Percentiles rank a stretch among this genome's conserved stretches.
Evolutionary conservation across 2,329 filamentous ascomycete species (phyloP).

Genomic region (Fusarium burgessii): DNA sequence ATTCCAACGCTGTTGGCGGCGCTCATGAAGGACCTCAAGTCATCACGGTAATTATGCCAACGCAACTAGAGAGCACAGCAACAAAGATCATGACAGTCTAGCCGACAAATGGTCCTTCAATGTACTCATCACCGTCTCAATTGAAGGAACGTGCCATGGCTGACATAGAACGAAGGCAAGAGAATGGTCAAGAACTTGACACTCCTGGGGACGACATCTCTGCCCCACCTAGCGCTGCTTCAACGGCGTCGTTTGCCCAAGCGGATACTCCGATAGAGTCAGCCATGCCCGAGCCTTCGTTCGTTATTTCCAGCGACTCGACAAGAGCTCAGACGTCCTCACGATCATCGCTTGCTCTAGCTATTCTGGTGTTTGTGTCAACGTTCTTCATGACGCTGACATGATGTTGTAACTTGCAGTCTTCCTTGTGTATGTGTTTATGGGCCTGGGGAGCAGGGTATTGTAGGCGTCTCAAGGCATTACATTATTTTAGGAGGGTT

Average conservation of each 20-base stretch:
- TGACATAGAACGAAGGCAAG: conserved; percentile 4
- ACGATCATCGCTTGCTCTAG: not conserved
- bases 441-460: not conserved
- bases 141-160: not conserved
- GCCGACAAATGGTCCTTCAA: conserved; percentile 25
- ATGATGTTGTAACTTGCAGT: not conserved
- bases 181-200: not conserved
- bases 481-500: conserved; percentile 15
- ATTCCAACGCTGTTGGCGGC: not conserved
- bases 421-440: not conserved
- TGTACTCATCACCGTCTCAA: not conserved
- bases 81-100: conserved; percentile 36
- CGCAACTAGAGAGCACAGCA: conserved; percentile 31
- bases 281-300: not conserved
- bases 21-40: conserved; percentile 21
- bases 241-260: not conserved
- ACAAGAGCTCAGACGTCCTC: not conserved
- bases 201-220: not conserved
- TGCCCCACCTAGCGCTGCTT: not conserved
- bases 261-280: not conserved
- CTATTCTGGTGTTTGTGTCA: not conserved
- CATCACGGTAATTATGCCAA: conserved; percentile 44
- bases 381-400: not conserved
- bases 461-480: not conserved
- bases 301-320: conserved; percentile 9